Percentiles rank a stretch among this genome's conserved stretches.
These are phyloP conservation scores for Saturnispora hagleri DNA, from an alignment of 805 yeast genomes.

Conservation along the genomic window DNA sequence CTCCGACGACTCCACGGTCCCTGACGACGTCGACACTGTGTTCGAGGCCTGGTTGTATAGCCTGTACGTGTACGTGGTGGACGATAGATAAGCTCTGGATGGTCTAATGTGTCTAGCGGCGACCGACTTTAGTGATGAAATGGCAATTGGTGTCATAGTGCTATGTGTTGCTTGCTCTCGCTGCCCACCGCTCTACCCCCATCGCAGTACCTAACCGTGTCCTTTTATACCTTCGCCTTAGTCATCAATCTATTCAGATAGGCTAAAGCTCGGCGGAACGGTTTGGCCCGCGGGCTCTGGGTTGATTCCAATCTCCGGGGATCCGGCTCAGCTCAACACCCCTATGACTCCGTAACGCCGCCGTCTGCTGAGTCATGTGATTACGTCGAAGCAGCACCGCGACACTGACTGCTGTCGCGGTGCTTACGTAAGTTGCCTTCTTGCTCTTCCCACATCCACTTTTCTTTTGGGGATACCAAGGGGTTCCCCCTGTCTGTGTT, in stretches of 20 bases:
- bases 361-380: not conserved
- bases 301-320: not conserved
- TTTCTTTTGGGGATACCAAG: no score
- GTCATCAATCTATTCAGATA: not conserved
- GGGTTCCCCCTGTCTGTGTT: no score
- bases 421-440: no score
- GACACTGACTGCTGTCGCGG: no score
- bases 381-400: no score
- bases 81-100: constrained; percentile 2
- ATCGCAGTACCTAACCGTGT: not conserved
- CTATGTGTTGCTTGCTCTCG: not conserved
- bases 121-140: constrained; percentile 19
- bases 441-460: no score
- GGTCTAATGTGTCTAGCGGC: constrained; percentile 21
- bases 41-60: constrained; percentile 13
- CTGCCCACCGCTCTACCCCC: no score
- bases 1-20: constrained; percentile 23
- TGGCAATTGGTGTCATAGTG: constrained; percentile 21
- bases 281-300: not conserved
- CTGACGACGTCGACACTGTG: constrained; percentile 25
- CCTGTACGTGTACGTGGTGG: constrained; percentile 8
- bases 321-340: not conserved
- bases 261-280: not conserved
- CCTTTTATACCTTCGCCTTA: not conserved
- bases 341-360: not conserved